These are phyloP conservation scores for Penicillium psychrosexuale DNA, from an alignment of 2,329 filamentous ascomycete species.

Conservation along the genomic window DNA sequence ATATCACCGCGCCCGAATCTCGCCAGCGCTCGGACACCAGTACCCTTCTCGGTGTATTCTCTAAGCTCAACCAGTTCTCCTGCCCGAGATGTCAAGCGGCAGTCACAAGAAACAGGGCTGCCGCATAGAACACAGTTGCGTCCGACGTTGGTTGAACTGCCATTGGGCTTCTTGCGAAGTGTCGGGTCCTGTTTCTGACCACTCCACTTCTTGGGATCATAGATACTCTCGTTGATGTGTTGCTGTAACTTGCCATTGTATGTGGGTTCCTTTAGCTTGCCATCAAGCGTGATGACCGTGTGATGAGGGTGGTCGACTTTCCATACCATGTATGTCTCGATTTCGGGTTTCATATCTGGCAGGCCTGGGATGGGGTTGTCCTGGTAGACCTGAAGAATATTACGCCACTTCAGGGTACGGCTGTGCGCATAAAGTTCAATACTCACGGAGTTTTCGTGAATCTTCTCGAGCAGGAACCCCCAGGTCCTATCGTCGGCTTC, in stretches of 20 bases:
- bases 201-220: neutral
- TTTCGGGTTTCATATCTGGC: neutral
- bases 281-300: slow-evolving; percentile 3
- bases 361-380: neutral
- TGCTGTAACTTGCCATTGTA: neutral
- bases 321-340: neutral
- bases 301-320: slow-evolving; percentile 16
- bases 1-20: slow-evolving; percentile 24
- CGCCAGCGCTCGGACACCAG: slow-evolving; percentile 31
- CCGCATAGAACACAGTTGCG: slow-evolving; percentile 20
- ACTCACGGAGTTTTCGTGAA: slow-evolving; percentile 20
- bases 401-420: slow-evolving; percentile 27
- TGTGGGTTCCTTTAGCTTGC: neutral
- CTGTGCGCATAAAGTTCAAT: slow-evolving; percentile 25
- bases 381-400: neutral
- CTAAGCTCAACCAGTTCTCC: slow-evolving; percentile 31
- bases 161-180: neutral
- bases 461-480: slow-evolving; percentile 13
- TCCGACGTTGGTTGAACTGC: neutral
- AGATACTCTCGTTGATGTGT: slow-evolving; percentile 1
- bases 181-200: neutral
- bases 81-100: slow-evolving; percentile 11
- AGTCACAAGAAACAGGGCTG: slow-evolving; percentile 18
- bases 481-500: slow-evolving; percentile 12
- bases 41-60: slow-evolving; percentile 28